phyloP scores from a whole-genome alignment of 257 asterid species.

The Solanum chiquidenum region DNA sequence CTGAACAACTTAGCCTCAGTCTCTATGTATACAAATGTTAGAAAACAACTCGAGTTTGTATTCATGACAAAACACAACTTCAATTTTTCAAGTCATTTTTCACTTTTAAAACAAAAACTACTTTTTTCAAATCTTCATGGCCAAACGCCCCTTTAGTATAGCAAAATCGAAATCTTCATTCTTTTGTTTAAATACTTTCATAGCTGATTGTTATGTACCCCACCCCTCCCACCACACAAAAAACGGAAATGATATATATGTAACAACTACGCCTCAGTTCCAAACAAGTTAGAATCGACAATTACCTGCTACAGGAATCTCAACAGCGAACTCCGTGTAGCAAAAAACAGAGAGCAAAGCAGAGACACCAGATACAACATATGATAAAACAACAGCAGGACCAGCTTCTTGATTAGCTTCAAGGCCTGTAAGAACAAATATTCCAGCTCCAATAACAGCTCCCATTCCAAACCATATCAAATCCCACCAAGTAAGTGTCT shows the following conservation, averaged over 20 bases:
- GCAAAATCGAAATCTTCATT: too few species aligned
- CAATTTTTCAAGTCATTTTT: too few species aligned
- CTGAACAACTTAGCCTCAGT: background rate
- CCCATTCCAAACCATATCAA: slow-evolving; percentile 1
- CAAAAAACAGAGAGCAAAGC: background rate
- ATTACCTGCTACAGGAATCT: slow-evolving; percentile 2
- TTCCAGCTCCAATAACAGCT: slow-evolving; percentile 1
- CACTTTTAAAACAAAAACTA: background rate
- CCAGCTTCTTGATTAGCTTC: slow-evolving; percentile 2
- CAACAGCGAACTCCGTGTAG: background rate
- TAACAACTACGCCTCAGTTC: background rate
- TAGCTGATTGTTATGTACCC: too few species aligned
- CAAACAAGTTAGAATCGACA: background rate
- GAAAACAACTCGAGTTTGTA: background rate
- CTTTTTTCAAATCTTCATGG: too few species aligned
- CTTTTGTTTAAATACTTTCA: too few species aligned
- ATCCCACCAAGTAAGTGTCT: slow-evolving; percentile 1
- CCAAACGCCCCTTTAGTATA: too few species aligned
- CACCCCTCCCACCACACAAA: background rate
- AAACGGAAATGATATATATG: background rate
- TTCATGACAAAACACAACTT: background rate
- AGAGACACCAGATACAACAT: background rate
- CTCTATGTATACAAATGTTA: background rate
- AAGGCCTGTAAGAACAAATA: background rate
- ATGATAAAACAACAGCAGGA: background rate